phyloP scores from a whole-genome alignment of 352 stramenopile genomes.

The Pythium plurisporium region DNA sequence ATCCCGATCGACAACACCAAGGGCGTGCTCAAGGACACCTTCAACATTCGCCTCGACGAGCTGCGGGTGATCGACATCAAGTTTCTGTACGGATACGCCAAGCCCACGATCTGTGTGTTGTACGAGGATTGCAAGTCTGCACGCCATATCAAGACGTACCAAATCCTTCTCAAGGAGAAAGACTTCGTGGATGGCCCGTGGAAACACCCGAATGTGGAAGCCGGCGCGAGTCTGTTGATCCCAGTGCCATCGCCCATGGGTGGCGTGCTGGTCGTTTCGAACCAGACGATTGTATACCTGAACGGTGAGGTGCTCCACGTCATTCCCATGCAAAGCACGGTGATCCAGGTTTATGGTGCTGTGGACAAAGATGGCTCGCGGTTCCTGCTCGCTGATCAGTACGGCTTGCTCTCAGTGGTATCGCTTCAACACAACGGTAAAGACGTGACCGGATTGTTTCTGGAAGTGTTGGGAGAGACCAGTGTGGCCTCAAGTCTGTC shows the following conservation, averaged over 20 bases:
- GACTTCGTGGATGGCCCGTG: constrained; percentile 87
- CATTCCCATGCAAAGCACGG: constrained; percentile 89
- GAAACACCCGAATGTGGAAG: constrained; percentile 88
- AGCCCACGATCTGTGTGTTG: constrained; percentile 89
- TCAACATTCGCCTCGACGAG: constrained; percentile 93
- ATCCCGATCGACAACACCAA: constrained; percentile 83
- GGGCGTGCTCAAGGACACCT: constrained; percentile 78
- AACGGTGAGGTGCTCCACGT: constrained; percentile 85
- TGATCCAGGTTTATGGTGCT: constrained; percentile 86
- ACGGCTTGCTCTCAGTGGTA: constrained; percentile 86
- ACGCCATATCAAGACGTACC: constrained; percentile 90
- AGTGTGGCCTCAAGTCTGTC: constrained; percentile 88
- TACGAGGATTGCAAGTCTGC: constrained; percentile 89
- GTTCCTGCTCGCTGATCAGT: constrained; percentile 89
- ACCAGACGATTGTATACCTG: constrained; percentile 91
- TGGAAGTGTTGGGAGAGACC: constrained; percentile 93
- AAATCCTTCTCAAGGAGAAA: constrained; percentile 88
- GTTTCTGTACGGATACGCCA: constrained; percentile 87
- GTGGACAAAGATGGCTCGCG: constrained; percentile 88
- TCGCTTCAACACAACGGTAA: constrained; percentile 73
- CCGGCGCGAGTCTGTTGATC: constrained; percentile 84
- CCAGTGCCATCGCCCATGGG: constrained; percentile 78
- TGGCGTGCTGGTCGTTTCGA: constrained; percentile 89
- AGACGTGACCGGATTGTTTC: constrained; percentile 75
- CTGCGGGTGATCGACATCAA: constrained; percentile 92